Percentiles rank a stretch among this genome's conserved stretches.
Conservation (phyloP, 2,329 filamentous ascomycete genomes). For the Scleromitrula shiraiana region DNA sequence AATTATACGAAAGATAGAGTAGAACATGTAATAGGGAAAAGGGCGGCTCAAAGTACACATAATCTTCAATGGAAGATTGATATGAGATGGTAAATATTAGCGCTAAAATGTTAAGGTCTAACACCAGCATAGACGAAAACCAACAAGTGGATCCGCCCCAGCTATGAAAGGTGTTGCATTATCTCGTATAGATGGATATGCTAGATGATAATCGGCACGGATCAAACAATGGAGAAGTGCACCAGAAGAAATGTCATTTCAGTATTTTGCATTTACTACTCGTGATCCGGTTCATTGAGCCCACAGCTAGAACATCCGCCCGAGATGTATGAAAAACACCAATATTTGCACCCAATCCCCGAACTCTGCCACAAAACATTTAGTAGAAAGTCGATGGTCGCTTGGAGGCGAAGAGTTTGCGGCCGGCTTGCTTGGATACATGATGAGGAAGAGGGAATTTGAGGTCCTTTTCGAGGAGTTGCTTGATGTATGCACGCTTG, state of each 20-base stretch:
- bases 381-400: conserved; percentile 96
- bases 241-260: conserved; percentile 2
- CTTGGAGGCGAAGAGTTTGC: conserved; percentile 88
- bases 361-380: conserved; percentile 17
- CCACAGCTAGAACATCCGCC: conserved; percentile 30
- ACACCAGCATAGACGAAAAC: too few species aligned
- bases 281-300: conserved; percentile 26
- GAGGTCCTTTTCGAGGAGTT: conserved; percentile 90
- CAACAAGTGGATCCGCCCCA: too few species aligned
- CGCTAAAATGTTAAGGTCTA: too few species aligned
- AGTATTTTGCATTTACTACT: conserved; percentile 26
- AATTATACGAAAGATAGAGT: too few species aligned
- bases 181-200: too few species aligned
- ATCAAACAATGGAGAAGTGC: too few species aligned
- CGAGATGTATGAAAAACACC: conserved; percentile 29
- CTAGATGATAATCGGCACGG: too few species aligned
- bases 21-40: too few species aligned
- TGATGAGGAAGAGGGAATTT: conserved; percentile 99
- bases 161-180: too few species aligned
- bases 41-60: too few species aligned
- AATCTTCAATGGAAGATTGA: too few species aligned
- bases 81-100: too few species aligned
- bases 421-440: conserved; percentile 69
- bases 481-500: conserved; percentile 99
- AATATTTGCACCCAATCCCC: conserved; percentile 22